These are phyloP conservation scores for Thermoascus crustaceus DNA, from an alignment of 2,329 filamentous ascomycete species.

Conservation along the genomic window DNA sequence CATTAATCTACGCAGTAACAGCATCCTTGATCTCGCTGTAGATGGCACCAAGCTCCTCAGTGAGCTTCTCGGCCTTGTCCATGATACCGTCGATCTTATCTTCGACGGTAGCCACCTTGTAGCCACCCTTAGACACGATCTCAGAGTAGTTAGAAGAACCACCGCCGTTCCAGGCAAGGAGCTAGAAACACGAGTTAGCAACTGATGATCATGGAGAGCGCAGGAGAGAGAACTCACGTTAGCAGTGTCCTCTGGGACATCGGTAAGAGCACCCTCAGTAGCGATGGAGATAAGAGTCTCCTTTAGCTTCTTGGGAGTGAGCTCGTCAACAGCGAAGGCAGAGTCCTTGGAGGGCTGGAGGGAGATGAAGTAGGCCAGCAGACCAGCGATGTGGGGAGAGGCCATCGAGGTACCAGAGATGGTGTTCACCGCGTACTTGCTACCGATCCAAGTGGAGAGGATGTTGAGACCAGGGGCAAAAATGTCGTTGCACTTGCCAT, in stretches of 20 bases:
- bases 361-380: conserved; percentile 95
- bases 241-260: conserved; percentile 76
- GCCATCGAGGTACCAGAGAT: conserved; percentile 99
- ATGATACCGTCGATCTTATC: conserved; percentile 35
- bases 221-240: conserved; percentile 50
- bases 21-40: conserved; percentile 37
- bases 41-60: conserved; percentile 40
- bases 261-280: conserved; percentile 67
- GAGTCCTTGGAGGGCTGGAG: conserved; percentile 87
- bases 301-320: conserved; percentile 94
- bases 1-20: conserved; percentile 30
- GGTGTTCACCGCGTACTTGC: conserved; percentile 92
- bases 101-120: conserved; percentile 46
- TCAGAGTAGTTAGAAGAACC: conserved; percentile 83
- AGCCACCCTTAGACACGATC: conserved; percentile 67
- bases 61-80: conserved; percentile 41
- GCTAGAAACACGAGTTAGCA: conserved; percentile 32
- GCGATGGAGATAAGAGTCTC: conserved; percentile 73
- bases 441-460: conserved; percentile 96
- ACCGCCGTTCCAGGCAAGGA: conserved; percentile 98
- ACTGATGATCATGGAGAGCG: not conserved
- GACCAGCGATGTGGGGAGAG: conserved; percentile 91
- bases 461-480: conserved; percentile 97
- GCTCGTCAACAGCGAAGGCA: conserved; percentile 77
- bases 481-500: conserved; percentile 98